Conservation (phyloP, 2,329 filamentous ascomycete species). For the Aspergillus thermomutatus region DNA sequence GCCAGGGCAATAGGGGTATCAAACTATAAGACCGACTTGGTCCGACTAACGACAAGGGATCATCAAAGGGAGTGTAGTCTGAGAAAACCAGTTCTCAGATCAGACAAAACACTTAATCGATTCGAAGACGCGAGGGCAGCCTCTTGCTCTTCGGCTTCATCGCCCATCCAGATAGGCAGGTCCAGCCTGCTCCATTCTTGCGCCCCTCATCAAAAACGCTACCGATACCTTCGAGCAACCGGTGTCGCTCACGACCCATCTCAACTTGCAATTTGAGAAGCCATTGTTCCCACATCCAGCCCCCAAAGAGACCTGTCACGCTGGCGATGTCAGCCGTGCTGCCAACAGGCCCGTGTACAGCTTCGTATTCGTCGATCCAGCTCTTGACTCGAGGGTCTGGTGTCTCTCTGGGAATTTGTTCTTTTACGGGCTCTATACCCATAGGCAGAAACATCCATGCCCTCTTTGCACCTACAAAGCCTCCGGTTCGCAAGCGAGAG, state of each 20-base stretch:
- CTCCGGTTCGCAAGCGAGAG: constrained; percentile 66
- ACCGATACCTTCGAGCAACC: constrained; percentile 54
- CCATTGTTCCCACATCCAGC: constrained; percentile 96
- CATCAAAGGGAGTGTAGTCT: neutral
- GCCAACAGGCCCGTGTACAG: constrained; percentile 55
- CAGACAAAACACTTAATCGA: constrained; percentile 2
- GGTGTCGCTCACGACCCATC: constrained; percentile 64
- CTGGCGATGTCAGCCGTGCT: constrained; percentile 69
- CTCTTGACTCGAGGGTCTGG: constrained; percentile 36
- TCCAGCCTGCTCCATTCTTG: constrained; percentile 57
- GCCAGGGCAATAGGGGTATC: constrained; percentile 15
- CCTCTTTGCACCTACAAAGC: constrained; percentile 77
- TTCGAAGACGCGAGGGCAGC: neutral
- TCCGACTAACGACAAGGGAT: constrained; percentile 1
- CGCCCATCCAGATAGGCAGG: constrained; percentile 58
- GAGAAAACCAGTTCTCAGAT: neutral
- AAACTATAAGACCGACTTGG: constrained; percentile 2
- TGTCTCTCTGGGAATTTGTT: constrained; percentile 42
- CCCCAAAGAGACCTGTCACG: constrained; percentile 76
- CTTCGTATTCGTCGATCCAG: constrained; percentile 53
- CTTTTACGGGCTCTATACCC: constrained; percentile 53
- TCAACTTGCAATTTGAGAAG: constrained; percentile 83
- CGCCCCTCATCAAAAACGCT: constrained; percentile 59
- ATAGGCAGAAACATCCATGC: constrained; percentile 89
- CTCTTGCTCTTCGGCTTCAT: constrained; percentile 45